phyloP scores from a whole-genome alignment of 1,284 basidiomycete genomes.

The Ustilago sp. region DNA sequence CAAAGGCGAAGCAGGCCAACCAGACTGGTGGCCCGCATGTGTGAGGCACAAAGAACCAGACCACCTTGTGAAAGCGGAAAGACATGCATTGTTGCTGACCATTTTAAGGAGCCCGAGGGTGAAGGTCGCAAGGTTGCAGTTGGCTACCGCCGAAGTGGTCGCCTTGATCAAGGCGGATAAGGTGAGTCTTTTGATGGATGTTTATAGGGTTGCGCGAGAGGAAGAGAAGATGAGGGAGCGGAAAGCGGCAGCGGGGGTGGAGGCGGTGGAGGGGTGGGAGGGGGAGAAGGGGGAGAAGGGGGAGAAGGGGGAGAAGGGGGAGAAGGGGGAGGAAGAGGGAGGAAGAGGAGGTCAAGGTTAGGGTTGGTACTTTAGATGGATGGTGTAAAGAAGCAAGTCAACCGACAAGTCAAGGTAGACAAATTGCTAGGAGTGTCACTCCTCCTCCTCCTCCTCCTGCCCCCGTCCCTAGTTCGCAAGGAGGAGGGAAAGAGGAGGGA shows the following conservation, averaged over 20 bases:
- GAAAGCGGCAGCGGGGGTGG: conserved; percentile 17
- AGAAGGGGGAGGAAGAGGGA: conserved; percentile 8
- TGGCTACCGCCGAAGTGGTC: conserved; percentile 72
- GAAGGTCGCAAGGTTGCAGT: conserved; percentile 71
- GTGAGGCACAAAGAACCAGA: conserved; percentile 74
- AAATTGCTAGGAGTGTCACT: conserved; percentile 32
- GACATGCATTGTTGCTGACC: conserved; percentile 71
- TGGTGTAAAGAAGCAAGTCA: conserved; percentile 44
- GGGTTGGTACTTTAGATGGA: conserved; percentile 59
- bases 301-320: conserved; percentile 17
- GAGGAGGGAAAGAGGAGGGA: background rate
- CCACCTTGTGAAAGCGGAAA: conserved; percentile 72
- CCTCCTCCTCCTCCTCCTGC: background rate
- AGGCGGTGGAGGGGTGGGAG: conserved; percentile 14
- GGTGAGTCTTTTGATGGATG: conserved; percentile 71
- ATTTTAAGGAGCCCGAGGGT: conserved; percentile 71
- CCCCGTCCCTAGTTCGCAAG: background rate
- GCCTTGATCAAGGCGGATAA: conserved; percentile 71
- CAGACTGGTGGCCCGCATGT: conserved; percentile 73
- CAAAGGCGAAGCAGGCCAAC: conserved; percentile 72
- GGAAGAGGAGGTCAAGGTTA: conserved; percentile 57
- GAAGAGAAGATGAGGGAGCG: conserved; percentile 57
- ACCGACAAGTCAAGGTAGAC: conserved; percentile 24
- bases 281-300: conserved; percentile 21
- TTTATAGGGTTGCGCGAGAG: conserved; percentile 72